Percentiles rank a stretch among this genome's conserved stretches.
These are phyloP conservation scores for Phialophora macrospora DNA, from an alignment of 2,329 filamentous ascomycete genomes.

Conservation along the genomic window DNA sequence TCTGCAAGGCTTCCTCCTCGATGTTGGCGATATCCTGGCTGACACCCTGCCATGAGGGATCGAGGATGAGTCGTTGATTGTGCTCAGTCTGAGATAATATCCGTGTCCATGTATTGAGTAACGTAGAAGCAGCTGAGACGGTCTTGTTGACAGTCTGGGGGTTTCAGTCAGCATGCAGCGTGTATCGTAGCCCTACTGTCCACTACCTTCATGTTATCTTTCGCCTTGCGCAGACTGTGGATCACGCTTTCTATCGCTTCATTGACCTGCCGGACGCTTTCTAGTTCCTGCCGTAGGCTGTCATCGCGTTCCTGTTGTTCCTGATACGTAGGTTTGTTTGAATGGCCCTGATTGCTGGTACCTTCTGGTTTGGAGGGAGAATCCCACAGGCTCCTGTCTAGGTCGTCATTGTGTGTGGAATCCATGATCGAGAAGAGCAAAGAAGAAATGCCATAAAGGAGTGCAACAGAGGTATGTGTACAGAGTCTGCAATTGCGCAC, in stretches of 20 bases:
- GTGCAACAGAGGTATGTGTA: neutral
- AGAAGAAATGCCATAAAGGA: neutral
- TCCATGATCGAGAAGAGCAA: constrained; percentile 20
- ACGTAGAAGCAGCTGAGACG: constrained; percentile 81
- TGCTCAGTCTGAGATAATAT: constrained; percentile 97
- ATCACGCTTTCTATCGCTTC: constrained; percentile 72
- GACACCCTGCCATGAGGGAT: constrained; percentile 87
- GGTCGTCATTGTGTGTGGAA: constrained; percentile 2
- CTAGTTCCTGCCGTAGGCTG: constrained; percentile 76
- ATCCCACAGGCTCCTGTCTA: constrained; percentile 28
- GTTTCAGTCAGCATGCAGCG: neutral
- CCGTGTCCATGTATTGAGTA: constrained; percentile 93
- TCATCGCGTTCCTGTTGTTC: constrained; percentile 68
- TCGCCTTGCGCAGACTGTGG: constrained; percentile 53
- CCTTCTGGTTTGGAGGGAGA: constrained; percentile 24
- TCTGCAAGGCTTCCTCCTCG: constrained; percentile 75
- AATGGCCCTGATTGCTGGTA: constrained; percentile 13
- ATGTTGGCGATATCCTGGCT: constrained; percentile 83
- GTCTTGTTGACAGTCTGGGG: constrained; percentile 79
- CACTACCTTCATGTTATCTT: constrained; percentile 56
- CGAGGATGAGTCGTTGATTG: constrained; percentile 88
- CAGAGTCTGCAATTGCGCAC: neutral
- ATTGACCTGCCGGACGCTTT: constrained; percentile 84
- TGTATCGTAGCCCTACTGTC: constrained; percentile 19
- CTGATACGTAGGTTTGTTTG: constrained; percentile 27